Evolutionary conservation across 768 basidiomycete species (phyloP).

Genomic region (Kwoniella europaea): DNA sequence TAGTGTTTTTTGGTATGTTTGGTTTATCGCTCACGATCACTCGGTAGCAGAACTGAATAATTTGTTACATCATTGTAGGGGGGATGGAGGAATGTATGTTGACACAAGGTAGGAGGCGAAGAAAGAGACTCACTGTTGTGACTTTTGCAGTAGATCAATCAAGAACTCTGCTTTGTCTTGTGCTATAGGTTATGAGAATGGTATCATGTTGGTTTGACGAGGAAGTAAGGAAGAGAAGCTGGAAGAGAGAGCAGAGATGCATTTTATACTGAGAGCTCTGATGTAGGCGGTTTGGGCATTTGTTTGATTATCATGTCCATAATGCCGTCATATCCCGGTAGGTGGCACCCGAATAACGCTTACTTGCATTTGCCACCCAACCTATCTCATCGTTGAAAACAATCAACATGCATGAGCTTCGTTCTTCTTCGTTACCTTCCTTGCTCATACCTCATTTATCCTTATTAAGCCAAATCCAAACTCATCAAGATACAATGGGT

Average conservation of each 20-base stretch:
- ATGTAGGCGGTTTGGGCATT: constrained; percentile 8
- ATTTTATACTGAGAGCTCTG: not conserved
- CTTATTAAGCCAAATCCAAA: not conserved
- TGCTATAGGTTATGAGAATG: not conserved
- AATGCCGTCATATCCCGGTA: constrained; percentile 5
- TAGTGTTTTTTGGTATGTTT: constrained; percentile 52
- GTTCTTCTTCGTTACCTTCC: no score
- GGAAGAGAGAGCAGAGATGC: not conserved
- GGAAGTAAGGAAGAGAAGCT: constrained; percentile 6
- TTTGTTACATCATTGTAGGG: constrained; percentile 46
- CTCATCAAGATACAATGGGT: constrained; percentile 35
- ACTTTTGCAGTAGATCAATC: constrained; percentile 26
- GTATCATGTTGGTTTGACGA: constrained; percentile 21
- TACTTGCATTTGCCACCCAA: constrained; percentile 26
- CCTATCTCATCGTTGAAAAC: not conserved
- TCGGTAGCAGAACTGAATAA: constrained; percentile 58
- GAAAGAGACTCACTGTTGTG: constrained; percentile 2
- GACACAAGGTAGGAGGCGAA: not conserved
- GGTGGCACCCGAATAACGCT: constrained; percentile 6
- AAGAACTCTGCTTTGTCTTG: constrained; percentile 20
- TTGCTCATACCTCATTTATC: not conserved
- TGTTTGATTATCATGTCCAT: not conserved
- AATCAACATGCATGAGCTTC: no score
- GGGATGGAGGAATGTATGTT: not conserved
- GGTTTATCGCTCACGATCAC: constrained; percentile 51